These are phyloP conservation scores for Teratosphaeria viscida DNA, from an alignment of 2,329 filamentous ascomycete genomes.

Conservation along the genomic window DNA sequence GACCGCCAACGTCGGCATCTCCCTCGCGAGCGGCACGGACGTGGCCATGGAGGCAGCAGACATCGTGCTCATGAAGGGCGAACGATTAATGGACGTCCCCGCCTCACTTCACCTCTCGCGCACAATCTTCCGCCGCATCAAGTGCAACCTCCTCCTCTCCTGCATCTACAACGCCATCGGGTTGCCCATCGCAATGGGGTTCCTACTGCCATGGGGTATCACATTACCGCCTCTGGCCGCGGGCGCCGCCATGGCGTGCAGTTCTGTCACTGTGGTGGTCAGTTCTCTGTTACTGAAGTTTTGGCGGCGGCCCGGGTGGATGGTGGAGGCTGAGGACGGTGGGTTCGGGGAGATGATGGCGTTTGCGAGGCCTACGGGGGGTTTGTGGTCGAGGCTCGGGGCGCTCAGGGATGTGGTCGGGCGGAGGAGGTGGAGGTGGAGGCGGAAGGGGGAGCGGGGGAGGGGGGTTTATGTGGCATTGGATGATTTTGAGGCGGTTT, in stretches of 20 bases:
- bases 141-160: constrained; percentile 84
- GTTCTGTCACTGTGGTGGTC: constrained; percentile 76
- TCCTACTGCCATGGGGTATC: constrained; percentile 82
- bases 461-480: constrained; percentile 37
- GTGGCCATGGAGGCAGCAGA: constrained; percentile 97
- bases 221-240: constrained; percentile 90
- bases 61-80: constrained; percentile 87
- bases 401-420: constrained; percentile 7
- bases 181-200: constrained; percentile 90
- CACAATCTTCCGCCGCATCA: constrained; percentile 84
- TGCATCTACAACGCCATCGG: constrained; percentile 88
- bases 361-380: background rate
- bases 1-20: constrained; percentile 85
- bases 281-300: constrained; percentile 76
- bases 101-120: constrained; percentile 71
- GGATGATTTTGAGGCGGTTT: constrained; percentile 28
- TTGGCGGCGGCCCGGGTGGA: constrained; percentile 78
- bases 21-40: constrained; percentile 84
- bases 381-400: constrained; percentile 5
- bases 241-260: constrained; percentile 79
- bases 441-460: constrained; percentile 27
- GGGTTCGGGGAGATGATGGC: background rate
- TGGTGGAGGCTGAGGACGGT: constrained; percentile 36
- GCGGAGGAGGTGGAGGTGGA: constrained; percentile 24
- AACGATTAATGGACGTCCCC: constrained; percentile 87